phyloP scores from a whole-genome alignment of 176 grass and related monocot genomes.

The Rhipidocladum racemiflorum region DNA sequence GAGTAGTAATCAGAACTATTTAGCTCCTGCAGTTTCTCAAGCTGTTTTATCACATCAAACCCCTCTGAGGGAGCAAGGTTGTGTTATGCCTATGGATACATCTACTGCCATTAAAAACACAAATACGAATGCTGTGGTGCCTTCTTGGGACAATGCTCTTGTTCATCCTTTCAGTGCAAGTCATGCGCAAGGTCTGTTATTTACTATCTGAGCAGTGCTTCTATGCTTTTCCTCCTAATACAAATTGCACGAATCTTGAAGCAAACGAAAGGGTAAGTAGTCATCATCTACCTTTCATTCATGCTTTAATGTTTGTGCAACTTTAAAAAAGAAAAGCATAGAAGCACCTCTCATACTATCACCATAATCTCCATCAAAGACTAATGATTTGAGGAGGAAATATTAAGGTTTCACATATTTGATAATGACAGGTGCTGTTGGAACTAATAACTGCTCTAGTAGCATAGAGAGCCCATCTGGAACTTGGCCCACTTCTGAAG shows the following conservation, averaged over 20 bases:
- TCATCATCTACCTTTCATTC: no score
- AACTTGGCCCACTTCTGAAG: slow-evolving; percentile 54
- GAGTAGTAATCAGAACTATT: slow-evolving; percentile 16
- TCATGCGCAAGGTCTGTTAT: slow-evolving; percentile 43
- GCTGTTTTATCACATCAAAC: slow-evolving; percentile 25
- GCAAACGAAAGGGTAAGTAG: no score
- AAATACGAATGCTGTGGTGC: slow-evolving; percentile 19
- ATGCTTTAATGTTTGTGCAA: no score
- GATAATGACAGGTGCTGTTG: slow-evolving; percentile 30
- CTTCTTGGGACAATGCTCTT: slow-evolving; percentile 44
- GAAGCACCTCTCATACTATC: no score
- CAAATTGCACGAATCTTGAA: no score
- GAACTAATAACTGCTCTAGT: slow-evolving; percentile 75
- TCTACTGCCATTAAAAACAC: slow-evolving; percentile 25
- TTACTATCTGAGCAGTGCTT: no score
- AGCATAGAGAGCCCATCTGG: slow-evolving; percentile 57
- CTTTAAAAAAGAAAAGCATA: no score
- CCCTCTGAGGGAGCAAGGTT: slow-evolving; percentile 41
- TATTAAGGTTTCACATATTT: slow-evolving; percentile 30
- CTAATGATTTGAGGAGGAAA: background rate
- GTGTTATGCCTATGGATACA: slow-evolving; percentile 47
- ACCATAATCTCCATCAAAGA: background rate
- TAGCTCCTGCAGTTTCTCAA: slow-evolving; percentile 34
- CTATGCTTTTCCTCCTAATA: no score
- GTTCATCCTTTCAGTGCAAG: slow-evolving; percentile 45